Evolutionary conservation across 2,329 filamentous ascomycete species (phyloP).

Genomic region (Dothiorella sarmentorum): DNA sequence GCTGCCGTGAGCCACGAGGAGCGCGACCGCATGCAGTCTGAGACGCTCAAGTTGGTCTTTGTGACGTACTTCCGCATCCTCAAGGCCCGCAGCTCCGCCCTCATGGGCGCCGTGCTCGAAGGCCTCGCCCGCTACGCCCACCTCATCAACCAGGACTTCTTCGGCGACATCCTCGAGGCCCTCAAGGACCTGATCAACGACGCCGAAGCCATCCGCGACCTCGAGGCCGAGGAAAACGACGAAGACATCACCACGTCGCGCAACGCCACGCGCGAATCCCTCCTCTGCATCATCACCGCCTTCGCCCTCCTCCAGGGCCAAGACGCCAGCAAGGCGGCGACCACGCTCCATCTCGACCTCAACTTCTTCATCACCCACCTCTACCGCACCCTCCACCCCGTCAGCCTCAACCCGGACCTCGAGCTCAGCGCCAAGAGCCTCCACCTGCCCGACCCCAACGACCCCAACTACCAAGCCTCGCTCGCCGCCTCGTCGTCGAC

Average conservation of each 20-base stretch:
- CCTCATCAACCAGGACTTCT: conserved; percentile 98
- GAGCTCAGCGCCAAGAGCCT: conserved; percentile 75
- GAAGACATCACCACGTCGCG: conserved; percentile 48
- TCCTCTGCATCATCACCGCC: conserved; percentile 93
- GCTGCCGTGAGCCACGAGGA: conserved; percentile 90
- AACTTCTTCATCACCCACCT: conserved; percentile 94
- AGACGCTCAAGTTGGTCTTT: conserved; percentile 94
- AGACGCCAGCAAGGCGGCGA: conserved; percentile 80
- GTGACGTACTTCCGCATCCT: conserved; percentile 92
- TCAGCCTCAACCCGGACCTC: conserved; percentile 79
- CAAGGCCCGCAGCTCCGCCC: conserved; percentile 72
- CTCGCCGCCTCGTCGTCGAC: conserved; percentile 38
- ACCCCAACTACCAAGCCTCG: conserved; percentile 30
- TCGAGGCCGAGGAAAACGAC: conserved; percentile 43
- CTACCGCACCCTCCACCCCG: conserved; percentile 76
- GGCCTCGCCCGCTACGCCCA: conserved; percentile 91
- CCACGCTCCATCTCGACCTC: conserved; percentile 80
- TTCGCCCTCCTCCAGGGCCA: conserved; percentile 95
- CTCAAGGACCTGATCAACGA: conserved; percentile 87
- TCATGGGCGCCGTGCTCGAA: conserved; percentile 97
- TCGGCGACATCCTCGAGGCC: conserved; percentile 90
- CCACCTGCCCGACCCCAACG: conserved; percentile 64
- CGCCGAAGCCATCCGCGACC: conserved; percentile 50
- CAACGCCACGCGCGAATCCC: conserved; percentile 78
- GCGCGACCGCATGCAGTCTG: conserved; percentile 87